Conservation (phyloP, 2,329 filamentous ascomycete genomes). For the Colletotrichum chrysophilum region DNA sequence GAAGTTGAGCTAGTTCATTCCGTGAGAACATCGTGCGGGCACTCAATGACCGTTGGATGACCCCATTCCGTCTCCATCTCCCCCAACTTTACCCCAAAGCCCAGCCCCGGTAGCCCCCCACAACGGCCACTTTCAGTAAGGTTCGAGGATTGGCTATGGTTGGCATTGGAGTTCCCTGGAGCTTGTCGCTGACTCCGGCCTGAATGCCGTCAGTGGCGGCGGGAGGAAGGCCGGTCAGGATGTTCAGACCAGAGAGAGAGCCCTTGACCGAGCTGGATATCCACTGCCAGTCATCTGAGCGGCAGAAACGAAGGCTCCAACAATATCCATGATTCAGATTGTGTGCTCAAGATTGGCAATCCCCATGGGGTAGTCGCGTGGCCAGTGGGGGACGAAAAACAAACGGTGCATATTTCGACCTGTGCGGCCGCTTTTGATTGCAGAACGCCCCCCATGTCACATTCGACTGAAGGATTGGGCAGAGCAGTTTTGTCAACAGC, state of each 20-base stretch:
- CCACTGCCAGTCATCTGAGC: not conserved
- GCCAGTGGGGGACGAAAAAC: not conserved
- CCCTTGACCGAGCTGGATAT: not conserved
- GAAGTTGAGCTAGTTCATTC: not conserved
- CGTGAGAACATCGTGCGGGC: not conserved
- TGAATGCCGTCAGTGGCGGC: not conserved
- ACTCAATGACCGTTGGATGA: not conserved
- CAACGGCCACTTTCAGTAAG: not conserved
- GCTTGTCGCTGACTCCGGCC: not conserved
- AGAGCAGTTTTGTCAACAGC: not conserved
- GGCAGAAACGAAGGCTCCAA: not conserved
- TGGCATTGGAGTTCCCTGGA: not conserved
- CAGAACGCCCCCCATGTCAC: not conserved
- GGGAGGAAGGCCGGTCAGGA: not conserved
- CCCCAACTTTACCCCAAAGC: not conserved
- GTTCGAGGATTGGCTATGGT: not conserved
- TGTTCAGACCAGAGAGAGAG: not conserved
- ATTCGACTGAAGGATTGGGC: not conserved
- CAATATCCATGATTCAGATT: not conserved
- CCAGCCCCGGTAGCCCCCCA: not conserved
- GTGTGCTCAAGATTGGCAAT: not conserved
- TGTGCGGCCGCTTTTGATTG: not conserved
- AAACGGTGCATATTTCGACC: not conserved
- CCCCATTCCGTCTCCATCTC: not conserved
- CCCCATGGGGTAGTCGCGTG: slow-evolving; percentile 11